Base-by-base conservation (phyloP, 345 rosid genomes). In the Boechera retrofracta region DNA sequence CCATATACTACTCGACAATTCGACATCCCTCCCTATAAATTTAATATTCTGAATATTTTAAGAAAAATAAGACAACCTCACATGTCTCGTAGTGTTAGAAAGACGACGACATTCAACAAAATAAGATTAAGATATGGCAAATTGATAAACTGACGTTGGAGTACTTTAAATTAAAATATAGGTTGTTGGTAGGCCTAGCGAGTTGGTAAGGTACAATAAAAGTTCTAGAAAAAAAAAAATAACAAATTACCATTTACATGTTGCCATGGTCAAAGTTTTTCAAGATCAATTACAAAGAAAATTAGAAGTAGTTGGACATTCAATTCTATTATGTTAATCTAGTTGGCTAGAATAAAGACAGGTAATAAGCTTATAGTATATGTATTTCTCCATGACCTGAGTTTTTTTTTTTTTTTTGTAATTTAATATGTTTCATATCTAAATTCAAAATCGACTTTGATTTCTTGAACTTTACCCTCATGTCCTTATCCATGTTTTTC, bases 141-240 rank as follows among this genome's bases (percentile, higher is more conserved):
- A 32, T 57, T 44, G 45, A 71, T 71, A 71, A 45, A 33, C 15
- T 71, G 44, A 72, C 68, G 39, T 38, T 36, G 10, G 31, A 10
- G 2, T 24, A 59, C 41, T 60, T 60, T 60, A 36, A 48, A 21
- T 1, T 28, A 32, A 48, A 33, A 48, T 18, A 33, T 35, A 45
- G 8, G 24, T 15, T 29, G 38, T 63, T 5, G 29, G 47, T 28
- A 13, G 60, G 36, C 5, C 33, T 61, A 2, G 32, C 18, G 21
- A 38, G 58, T 67, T 28, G 31, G 10, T 36, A 36, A 13, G 13
- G 57, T 48, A 10, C 56, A 48, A 32, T 18, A 10, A 64, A 45
- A 57, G 26, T 15, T 65, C 7, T n/a, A 36, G 5, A 28, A 56
- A 28, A 1, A 4, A 24, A 10, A 9, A 10, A 9, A 21, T 3